These are phyloP conservation scores for Gleditsia sinensis DNA, from an alignment of 306 rosid genomes.

Conservation along the genomic window DNA sequence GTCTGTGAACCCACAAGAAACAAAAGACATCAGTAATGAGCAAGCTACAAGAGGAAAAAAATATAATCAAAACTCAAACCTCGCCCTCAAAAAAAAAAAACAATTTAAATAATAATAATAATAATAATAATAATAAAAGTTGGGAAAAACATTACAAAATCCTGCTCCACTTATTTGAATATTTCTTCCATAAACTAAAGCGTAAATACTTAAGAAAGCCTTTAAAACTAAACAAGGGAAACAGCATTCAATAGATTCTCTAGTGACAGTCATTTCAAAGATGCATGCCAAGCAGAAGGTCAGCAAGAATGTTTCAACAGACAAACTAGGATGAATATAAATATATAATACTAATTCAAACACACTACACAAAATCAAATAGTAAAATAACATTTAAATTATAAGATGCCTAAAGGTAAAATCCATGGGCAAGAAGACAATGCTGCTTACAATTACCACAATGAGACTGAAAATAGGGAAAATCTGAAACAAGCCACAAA, in stretches of 20 bases:
- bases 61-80: not conserved
- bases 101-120: too few relatives aligned
- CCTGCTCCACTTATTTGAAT: not conserved
- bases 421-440: not conserved
- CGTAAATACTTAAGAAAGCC: not conserved
- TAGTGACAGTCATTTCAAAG: not conserved
- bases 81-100: not conserved
- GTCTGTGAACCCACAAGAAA: conserved; percentile 25
- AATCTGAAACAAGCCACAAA: not conserved
- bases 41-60: not conserved
- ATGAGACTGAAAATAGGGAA: not conserved
- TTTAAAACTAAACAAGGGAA: not conserved
- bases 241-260: not conserved
- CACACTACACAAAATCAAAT: not conserved
- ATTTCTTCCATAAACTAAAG: conserved; percentile 16
- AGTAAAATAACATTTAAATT: not conserved
- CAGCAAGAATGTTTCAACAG: too few relatives aligned
- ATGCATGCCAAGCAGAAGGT: too few relatives aligned
- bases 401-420: not conserved
- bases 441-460: not conserved
- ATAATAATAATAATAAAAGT: too few relatives aligned
- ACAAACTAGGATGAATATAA: not conserved
- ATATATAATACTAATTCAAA: not conserved
- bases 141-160: not conserved
- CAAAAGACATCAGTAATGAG: not conserved